A percentile compares a stretch with the other conserved stretches of the same genome.
phyloP scores from a whole-genome alignment of 306 rosid genomes.

The Acacia crassicarpa region DNA sequence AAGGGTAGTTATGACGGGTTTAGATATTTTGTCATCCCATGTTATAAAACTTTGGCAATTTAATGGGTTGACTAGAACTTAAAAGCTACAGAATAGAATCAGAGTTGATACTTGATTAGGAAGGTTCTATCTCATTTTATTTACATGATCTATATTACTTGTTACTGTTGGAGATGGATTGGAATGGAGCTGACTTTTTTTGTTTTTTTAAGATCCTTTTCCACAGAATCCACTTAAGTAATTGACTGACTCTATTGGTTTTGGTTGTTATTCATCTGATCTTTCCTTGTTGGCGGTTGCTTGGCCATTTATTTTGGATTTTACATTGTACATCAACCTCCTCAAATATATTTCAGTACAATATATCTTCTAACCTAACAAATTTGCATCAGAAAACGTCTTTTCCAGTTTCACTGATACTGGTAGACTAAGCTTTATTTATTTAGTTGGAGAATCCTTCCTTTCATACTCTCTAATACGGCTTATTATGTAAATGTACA shows the following conservation, averaged over 20 bases:
- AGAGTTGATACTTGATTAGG: neutral
- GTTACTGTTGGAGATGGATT: neutral
- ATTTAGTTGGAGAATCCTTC: neutral
- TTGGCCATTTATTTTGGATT: neutral
- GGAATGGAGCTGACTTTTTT: neutral
- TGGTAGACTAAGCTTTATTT: conserved; percentile 25
- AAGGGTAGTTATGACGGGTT: conserved; percentile 5
- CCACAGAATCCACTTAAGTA: neutral
- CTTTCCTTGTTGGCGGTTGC: neutral
- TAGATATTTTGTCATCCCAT: neutral
- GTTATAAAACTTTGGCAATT: neutral
- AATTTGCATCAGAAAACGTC: conserved; percentile 14
- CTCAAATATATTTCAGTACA: conserved; percentile 19
- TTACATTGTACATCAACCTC: too few species aligned
- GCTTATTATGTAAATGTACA: neutral
- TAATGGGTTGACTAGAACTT: conserved; percentile 13
- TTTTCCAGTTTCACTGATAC: conserved; percentile 30
- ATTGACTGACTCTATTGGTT: neutral
- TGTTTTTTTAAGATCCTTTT: conserved; percentile 17
- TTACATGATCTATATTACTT: neutral
- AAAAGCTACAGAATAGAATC: neutral
- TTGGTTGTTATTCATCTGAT: conserved; percentile 6
- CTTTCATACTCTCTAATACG: too few species aligned
- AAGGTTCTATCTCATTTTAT: neutral
- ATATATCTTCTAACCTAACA: neutral